Percentiles rank a stretch among this genome's conserved stretches.
Conservation (phyloP, 441 rosid species). For the Isatis lusitanica region DNA sequence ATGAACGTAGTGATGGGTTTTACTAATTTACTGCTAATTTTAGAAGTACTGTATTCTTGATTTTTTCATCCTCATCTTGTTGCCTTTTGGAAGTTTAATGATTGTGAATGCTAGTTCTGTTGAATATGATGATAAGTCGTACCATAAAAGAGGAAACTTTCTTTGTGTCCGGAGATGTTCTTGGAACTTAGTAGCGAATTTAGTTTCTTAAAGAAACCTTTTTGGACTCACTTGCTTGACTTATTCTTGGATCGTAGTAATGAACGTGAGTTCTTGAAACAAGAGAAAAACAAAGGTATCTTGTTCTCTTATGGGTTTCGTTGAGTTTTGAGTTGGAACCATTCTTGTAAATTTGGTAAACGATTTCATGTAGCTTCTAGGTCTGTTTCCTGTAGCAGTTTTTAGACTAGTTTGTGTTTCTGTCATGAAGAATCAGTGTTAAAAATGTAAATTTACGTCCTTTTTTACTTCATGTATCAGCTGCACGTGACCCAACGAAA, state of each 20-base stretch:
- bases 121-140: neutral
- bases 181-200: neutral
- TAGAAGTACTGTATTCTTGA: neutral
- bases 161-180: neutral
- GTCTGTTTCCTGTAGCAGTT: neutral
- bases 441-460: neutral
- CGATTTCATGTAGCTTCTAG: neutral
- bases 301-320: too few relatives aligned
- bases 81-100: neutral
- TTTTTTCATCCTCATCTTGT: neutral
- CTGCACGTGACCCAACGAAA: conserved; percentile 49
- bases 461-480: conserved; percentile 35
- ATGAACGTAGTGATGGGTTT: neutral
- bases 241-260: neutral
- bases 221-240: neutral
- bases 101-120: neutral
- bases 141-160: neutral
- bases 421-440: neutral
- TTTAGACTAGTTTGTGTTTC: neutral
- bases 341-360: neutral
- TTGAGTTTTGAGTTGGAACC: neutral
- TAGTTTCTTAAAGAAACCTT: neutral
- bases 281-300: too few relatives aligned
- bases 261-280: too few relatives aligned
- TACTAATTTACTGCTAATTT: neutral